Evolutionary conservation across 2,329 filamentous ascomycete genomes (phyloP).

Genomic region (Akanthomyces muscarius): DNA sequence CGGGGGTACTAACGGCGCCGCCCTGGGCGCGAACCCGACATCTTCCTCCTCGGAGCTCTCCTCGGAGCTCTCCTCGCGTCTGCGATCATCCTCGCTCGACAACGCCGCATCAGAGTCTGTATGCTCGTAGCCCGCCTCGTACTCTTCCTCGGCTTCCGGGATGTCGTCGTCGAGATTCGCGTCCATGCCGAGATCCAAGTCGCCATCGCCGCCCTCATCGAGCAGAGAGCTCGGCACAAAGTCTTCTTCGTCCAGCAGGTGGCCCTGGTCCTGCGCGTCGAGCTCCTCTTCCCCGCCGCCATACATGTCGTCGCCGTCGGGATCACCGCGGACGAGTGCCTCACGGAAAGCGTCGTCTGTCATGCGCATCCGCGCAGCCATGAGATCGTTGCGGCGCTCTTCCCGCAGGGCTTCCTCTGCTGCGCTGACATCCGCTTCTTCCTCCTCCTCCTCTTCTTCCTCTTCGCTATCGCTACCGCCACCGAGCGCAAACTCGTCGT

Average conservation of each 20-base stretch:
- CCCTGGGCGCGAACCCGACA: slow-evolving; percentile 39
- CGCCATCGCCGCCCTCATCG: slow-evolving; percentile 24
- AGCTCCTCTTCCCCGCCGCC: slow-evolving; percentile 51
- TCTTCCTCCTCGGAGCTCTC: slow-evolving; percentile 25
- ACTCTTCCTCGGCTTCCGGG: slow-evolving; percentile 56
- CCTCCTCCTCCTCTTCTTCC: slow-evolving; percentile 38
- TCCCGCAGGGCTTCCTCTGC: slow-evolving; percentile 39
- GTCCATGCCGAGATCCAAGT: slow-evolving; percentile 37
- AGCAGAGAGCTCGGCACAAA: slow-evolving; percentile 37
- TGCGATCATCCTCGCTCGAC: slow-evolving; percentile 33
- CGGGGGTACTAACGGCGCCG: slow-evolving; percentile 31
- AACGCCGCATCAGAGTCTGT: slow-evolving; percentile 69
- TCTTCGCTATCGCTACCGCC: slow-evolving; percentile 41
- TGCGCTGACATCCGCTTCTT: slow-evolving; percentile 30
- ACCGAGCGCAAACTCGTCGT: slow-evolving; percentile 50
- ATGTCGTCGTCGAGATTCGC: slow-evolving; percentile 70
- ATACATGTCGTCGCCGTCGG: slow-evolving; percentile 47
- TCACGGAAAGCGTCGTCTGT: slow-evolving; percentile 60
- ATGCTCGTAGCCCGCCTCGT: slow-evolving; percentile 63
- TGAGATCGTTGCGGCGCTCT: slow-evolving; percentile 46
- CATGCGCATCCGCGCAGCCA: slow-evolving; percentile 49
- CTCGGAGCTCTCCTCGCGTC: slow-evolving; percentile 21
- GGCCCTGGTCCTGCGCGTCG: slow-evolving; percentile 52
- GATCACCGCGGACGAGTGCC: slow-evolving; percentile 49
- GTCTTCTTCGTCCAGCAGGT: slow-evolving; percentile 62